phyloP scores from a whole-genome alignment of 352 stramenopile genomes.

The Aphanomyces astaci region DNA sequence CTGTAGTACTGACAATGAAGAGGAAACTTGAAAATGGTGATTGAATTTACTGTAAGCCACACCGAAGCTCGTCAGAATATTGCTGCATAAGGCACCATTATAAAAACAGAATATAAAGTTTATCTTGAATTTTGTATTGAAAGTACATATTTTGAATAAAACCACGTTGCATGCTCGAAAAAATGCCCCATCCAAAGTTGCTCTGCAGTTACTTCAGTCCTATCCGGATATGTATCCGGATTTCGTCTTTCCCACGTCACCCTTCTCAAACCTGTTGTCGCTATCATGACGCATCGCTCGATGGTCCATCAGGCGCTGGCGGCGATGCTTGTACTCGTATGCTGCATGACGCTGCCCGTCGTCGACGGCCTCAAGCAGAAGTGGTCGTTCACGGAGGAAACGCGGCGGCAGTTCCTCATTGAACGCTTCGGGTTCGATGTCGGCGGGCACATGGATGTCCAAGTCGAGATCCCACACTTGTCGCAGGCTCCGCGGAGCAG shows the following conservation, averaged over 20 bases:
- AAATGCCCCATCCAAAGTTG: too few relatives aligned
- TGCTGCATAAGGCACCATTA: too few relatives aligned
- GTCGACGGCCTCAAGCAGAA: conserved; percentile 59
- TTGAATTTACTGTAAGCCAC: too few relatives aligned
- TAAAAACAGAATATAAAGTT: too few relatives aligned
- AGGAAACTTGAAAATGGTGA: too few relatives aligned
- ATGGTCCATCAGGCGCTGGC: not conserved
- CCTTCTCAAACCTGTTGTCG: not conserved
- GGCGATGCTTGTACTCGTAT: not conserved
- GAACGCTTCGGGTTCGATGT: conserved; percentile 85
- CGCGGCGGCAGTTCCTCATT: conserved; percentile 74
- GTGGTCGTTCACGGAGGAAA: conserved; percentile 60
- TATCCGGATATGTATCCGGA: not conserved
- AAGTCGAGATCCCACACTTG: conserved; percentile 24
- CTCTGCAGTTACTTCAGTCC: too few relatives aligned
- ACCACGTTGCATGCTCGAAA: too few relatives aligned
- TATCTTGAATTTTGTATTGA: too few relatives aligned
- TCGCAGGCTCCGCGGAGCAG: conserved; percentile 27
- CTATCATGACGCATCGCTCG: not conserved
- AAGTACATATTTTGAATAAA: too few relatives aligned
- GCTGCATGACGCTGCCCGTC: not conserved
- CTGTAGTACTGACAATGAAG: too few relatives aligned
- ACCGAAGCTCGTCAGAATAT: too few relatives aligned
- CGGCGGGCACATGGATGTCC: conserved; percentile 54
- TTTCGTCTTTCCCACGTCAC: not conserved